Evolutionary conservation across 1,284 basidiomycete genomes (phyloP), one percentile per base, ranked within the genome.

Genomic region (Moesziomyces sp.): DNA sequence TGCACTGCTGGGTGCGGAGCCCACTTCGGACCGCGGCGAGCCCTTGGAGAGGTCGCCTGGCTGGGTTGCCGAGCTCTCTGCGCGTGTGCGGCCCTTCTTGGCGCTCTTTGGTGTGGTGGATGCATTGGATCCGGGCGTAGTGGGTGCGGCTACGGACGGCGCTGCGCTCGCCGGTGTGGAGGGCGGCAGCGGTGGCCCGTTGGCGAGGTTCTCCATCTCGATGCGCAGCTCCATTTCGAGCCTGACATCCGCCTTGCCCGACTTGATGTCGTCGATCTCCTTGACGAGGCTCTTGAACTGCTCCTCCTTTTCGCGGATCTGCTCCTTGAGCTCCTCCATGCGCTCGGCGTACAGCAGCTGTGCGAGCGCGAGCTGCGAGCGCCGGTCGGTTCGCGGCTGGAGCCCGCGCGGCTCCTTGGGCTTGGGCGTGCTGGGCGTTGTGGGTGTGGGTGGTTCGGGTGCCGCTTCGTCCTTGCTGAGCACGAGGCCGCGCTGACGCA

Each of bases 301-400:
- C 38, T 69, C 51, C 54, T 82, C 80, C 59, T 79, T 78, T 30
- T 74, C 68, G 24, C 43, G 45, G 49, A 82, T 74, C 46, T 73
- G 57, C 23, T 77, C 74, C 24, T 73, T 73, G 16, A 83, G 53
- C 55, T 82, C 74, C 46, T 74, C 70, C 45, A 83, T 61, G 9
- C 80, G 56, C 46, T 80, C 79, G 8, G 77, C 81, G 42, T 82
- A 83, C 9, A 83, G 55, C n/a, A 72, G 48, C 46, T 81, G 78
- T 0, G 80, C 80, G 10, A 83, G 69, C 0, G 76, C 72, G 1
- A 83, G 73, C 62, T 83, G 81, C 45, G 69, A 70, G 6, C 45
- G 52, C 0, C 64, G 60, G 46, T 80, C 74, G 21, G 64, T 75
- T 2, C 65, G 45, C 1, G 74, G 76, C 42, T 76, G 66, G 18